These are phyloP conservation scores for Eimeria falciformis DNA, from an alignment of 169 alveolate species.

Conservation along the genomic window DNA sequence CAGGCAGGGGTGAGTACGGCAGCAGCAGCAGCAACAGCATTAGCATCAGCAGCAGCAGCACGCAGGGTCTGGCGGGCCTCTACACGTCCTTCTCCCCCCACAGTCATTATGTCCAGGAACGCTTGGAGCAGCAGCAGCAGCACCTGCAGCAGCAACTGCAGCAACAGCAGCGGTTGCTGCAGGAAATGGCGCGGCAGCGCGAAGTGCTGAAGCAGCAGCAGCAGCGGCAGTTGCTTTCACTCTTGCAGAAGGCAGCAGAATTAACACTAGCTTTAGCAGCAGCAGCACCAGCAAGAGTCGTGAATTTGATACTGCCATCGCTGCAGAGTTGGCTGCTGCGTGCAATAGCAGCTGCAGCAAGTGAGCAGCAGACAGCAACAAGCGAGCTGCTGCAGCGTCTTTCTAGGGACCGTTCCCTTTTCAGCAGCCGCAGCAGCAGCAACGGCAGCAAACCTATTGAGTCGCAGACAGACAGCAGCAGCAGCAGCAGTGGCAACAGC, in stretches of 20 bases:
- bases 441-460: slow-evolving; percentile 6
- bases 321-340: slow-evolving; percentile 50
- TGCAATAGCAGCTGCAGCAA: slow-evolving; percentile 12
- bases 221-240: neutral
- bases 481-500: slow-evolving; percentile 31
- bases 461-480: slow-evolving; percentile 16
- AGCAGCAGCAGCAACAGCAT: neutral
- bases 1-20: neutral
- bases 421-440: slow-evolving; percentile 44
- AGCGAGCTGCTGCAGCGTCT: slow-evolving; percentile 45
- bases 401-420: neutral
- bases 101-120: no score
- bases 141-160: neutral
- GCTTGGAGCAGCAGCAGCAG: no score
- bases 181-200: slow-evolving; percentile 13
- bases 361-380: slow-evolving; percentile 22
- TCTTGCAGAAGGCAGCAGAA: slow-evolving; percentile 7
- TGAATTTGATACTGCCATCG: slow-evolving; percentile 28
- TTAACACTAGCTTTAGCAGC: slow-evolving; percentile 5
- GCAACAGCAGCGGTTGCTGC: neutral
- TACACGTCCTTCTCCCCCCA: no score
- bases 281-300: neutral
- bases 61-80: no score
- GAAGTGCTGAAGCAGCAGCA: slow-evolving; percentile 31
- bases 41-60: slow-evolving; percentile 31